These are phyloP conservation scores for Diaporthe sp. DNA, from an alignment of 2,329 filamentous ascomycete species.

Conservation along the genomic window DNA sequence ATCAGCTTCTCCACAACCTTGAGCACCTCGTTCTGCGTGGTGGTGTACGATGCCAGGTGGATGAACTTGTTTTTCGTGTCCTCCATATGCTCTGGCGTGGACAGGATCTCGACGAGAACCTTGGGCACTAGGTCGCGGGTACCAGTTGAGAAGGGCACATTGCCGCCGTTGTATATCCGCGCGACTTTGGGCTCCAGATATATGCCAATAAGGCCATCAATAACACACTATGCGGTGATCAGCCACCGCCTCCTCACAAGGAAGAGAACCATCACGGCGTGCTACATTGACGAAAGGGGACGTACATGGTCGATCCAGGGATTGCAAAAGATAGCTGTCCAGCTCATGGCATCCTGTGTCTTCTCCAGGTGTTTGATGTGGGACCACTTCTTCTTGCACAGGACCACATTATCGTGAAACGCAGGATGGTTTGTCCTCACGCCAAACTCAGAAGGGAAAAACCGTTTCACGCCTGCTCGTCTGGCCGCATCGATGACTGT, in stretches of 20 bases:
- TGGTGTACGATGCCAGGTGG: not conserved
- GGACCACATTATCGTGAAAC: not conserved
- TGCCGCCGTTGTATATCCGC: not conserved
- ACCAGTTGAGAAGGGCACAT: not conserved
- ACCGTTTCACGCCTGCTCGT: not conserved
- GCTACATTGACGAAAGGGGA: not conserved
- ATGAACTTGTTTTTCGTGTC: not conserved
- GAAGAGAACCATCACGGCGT: not conserved
- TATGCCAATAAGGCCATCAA: not conserved
- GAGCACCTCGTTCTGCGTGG: not conserved
- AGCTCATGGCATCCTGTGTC: not conserved
- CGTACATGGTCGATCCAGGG: constrained; percentile 1
- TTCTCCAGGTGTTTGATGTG: not conserved
- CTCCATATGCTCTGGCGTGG: not conserved
- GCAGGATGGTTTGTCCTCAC: not conserved
- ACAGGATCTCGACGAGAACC: not conserved
- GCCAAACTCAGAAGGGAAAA: not conserved
- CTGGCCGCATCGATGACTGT: not conserved
- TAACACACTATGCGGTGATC: not conserved
- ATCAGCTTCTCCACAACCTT: not conserved
- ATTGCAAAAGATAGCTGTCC: not conserved
- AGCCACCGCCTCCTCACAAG: no score
- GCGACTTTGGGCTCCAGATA: not conserved
- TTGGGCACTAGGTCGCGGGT: not conserved
- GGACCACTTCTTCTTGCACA: not conserved